phyloP scores from a whole-genome alignment of 75 land plant genomes.

The Sequoiadendron giganteum region DNA sequence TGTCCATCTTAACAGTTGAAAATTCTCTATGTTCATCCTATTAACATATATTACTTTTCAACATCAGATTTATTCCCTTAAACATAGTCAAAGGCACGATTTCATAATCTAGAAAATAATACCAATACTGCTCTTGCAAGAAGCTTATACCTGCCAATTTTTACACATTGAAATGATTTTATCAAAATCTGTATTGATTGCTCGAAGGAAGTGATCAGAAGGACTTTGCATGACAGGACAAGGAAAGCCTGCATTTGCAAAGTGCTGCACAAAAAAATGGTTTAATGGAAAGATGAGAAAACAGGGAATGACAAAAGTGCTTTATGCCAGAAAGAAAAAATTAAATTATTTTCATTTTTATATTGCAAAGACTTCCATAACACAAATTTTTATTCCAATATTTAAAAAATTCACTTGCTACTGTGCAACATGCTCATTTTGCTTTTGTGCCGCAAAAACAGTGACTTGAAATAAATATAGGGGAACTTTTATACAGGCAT shows the following conservation, averaged over 20 bases:
- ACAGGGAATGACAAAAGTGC: not conserved
- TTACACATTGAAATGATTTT: constrained; percentile 28
- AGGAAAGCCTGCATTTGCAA: constrained; percentile 37
- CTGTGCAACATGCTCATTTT: not conserved
- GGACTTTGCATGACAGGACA: constrained; percentile 48
- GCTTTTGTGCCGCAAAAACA: not conserved
- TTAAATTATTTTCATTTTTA: not conserved
- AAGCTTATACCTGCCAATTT: constrained; percentile 18
- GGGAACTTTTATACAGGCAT: not conserved
- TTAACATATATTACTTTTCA: not conserved
- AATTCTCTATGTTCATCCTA: constrained; percentile 17
- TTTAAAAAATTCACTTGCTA: not conserved
- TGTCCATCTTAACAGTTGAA: constrained; percentile 20
- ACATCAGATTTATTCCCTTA: not conserved
- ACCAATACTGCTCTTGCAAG: not conserved
- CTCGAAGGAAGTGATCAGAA: constrained; percentile 46
- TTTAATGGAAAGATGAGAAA: not conserved
- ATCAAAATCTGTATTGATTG: constrained; percentile 52
- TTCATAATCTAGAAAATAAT: not conserved
- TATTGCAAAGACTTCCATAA: not conserved
- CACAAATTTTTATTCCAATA: not conserved
- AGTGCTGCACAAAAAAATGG: constrained; percentile 25
- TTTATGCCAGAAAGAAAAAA: not conserved
- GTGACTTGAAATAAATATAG: not conserved
- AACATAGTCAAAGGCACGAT: not conserved